A percentile compares a stretch with the other conserved stretches of the same genome.
Conservation (phyloP, 2,329 filamentous ascomycete genomes). For the Exophiala sp. region DNA sequence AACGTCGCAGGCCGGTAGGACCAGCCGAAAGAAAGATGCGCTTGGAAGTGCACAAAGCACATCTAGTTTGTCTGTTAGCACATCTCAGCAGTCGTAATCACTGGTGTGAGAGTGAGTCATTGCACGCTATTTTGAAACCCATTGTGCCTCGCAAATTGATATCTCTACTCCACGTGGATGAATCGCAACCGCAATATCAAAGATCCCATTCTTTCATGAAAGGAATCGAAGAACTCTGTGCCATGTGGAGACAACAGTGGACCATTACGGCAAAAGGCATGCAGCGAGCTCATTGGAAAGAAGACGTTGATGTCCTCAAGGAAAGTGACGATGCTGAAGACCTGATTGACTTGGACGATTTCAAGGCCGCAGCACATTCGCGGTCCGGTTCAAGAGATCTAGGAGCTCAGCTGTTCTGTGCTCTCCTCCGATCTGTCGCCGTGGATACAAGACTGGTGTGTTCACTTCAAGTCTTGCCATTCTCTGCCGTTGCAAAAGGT, state of each 20-base stretch:
- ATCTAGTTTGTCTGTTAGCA: constrained; percentile 74
- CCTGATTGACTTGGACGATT: constrained; percentile 65
- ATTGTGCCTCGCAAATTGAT: constrained; percentile 62
- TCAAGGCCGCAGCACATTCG: constrained; percentile 61
- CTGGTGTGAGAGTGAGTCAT: constrained; percentile 75
- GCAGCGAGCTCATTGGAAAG: constrained; percentile 67
- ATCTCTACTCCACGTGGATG: constrained; percentile 62
- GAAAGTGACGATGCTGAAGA: constrained; percentile 62
- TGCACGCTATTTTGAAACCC: constrained; percentile 60
- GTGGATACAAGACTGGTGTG: constrained; percentile 79
- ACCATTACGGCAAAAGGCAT: constrained; percentile 65
- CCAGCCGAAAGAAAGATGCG: constrained; percentile 56
- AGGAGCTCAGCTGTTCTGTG: constrained; percentile 85
- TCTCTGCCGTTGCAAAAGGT: constrained; percentile 47
- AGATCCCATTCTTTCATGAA: constrained; percentile 56
- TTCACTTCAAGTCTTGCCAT: constrained; percentile 77
- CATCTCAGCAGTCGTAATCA: constrained; percentile 72
- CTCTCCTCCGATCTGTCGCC: constrained; percentile 73
- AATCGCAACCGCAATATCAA: constrained; percentile 61
- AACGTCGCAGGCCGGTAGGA: constrained; percentile 49
- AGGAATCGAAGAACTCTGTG: constrained; percentile 56
- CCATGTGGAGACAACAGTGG: constrained; percentile 45
- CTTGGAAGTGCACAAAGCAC: constrained; percentile 75
- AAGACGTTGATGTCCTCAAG: constrained; percentile 56
- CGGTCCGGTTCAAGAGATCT: constrained; percentile 80